phyloP scores from a whole-genome alignment of 495 filamentous ascomycete genomes.

The Aspergillus olivimuriae region DNA sequence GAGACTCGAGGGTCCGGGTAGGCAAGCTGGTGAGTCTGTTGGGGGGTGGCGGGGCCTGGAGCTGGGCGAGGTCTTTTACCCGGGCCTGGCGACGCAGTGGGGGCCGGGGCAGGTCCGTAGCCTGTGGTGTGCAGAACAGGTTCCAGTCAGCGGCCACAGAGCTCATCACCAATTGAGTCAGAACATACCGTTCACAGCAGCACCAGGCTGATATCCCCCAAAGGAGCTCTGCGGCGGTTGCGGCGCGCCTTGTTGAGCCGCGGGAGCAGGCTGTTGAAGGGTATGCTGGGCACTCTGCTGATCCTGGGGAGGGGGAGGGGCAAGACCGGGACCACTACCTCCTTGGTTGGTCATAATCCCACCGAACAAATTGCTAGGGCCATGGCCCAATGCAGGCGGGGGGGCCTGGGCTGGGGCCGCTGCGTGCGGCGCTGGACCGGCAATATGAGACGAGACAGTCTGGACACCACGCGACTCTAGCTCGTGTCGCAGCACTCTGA shows the following conservation, averaged over 20 bases:
- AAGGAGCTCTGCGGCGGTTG: constrained; percentile 53
- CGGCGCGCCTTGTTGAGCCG: constrained; percentile 56
- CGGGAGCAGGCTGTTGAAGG: constrained; percentile 54
- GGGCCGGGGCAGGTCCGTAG: constrained; percentile 66
- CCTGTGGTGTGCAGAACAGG: constrained; percentile 28
- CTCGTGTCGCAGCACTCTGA: constrained; percentile 76
- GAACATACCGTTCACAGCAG: constrained; percentile 60
- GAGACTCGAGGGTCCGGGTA: constrained; percentile 79
- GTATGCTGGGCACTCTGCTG: constrained; percentile 54
- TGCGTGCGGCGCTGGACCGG: constrained; percentile 59
- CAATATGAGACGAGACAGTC: constrained; percentile 57
- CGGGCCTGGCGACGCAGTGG: constrained; percentile 81
- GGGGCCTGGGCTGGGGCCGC: constrained; percentile 77
- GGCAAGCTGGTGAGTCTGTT: constrained; percentile 74
- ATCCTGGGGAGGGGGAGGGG: constrained; percentile 69
- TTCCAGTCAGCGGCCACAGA: constrained; percentile 24
- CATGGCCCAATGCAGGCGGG: constrained; percentile 83
- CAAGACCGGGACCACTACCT: constrained; percentile 79
- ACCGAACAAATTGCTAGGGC: constrained; percentile 84
- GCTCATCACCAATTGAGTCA: constrained; percentile 14
- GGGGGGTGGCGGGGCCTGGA: constrained; percentile 79
- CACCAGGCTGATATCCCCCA: constrained; percentile 56
- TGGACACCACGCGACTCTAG: constrained; percentile 79
- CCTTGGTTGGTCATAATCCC: constrained; percentile 92
- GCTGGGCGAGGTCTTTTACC: constrained; percentile 56